Evolutionary conservation across 2,329 filamentous ascomycete species (phyloP).

Genomic region (Fusarium drepaniforme): DNA sequence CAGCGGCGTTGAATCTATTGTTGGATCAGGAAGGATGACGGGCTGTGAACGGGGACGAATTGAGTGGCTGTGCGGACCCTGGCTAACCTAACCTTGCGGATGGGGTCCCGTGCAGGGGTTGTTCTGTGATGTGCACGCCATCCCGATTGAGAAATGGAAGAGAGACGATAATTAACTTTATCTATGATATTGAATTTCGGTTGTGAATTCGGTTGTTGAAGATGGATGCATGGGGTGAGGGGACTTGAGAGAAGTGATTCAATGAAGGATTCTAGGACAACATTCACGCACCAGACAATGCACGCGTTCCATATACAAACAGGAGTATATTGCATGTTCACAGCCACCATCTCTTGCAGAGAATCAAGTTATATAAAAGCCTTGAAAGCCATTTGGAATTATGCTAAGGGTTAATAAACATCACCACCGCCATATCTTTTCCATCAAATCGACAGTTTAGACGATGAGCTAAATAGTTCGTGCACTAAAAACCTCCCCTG

Average conservation of each 20-base stretch:
- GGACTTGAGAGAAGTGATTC: neutral
- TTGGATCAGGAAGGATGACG: conserved; percentile 4
- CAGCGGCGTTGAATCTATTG: conserved; percentile 1
- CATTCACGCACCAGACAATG: neutral
- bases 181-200: neutral
- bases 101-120: neutral
- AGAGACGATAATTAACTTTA: neutral
- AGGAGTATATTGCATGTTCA: neutral
- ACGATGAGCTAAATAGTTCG: neutral
- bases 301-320: neutral
- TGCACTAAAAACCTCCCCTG: neutral
- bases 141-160: neutral
- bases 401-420: neutral
- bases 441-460: neutral
- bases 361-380: neutral
- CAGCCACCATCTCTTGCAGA: neutral
- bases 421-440: neutral
- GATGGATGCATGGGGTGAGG: neutral
- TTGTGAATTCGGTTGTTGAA: neutral
- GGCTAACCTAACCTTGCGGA: conserved; percentile 1
- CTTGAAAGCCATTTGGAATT: neutral
- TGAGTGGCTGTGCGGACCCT: conserved; percentile 1
- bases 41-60: neutral
- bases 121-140: neutral
- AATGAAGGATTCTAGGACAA: neutral